These are phyloP conservation scores for Lantana camara DNA, from an alignment of 257 asterid species.

Conservation along the genomic window DNA sequence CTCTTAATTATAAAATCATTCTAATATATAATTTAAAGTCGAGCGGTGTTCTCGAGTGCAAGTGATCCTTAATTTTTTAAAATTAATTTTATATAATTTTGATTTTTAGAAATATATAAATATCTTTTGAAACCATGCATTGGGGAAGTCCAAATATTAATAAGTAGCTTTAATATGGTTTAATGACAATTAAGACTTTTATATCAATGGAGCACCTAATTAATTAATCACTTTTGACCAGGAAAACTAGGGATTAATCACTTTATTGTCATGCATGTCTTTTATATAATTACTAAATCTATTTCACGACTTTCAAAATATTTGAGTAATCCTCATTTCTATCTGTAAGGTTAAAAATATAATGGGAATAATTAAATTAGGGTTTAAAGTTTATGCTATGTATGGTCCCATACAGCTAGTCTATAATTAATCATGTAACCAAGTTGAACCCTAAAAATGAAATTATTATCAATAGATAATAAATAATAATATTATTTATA, in stretches of 20 bases:
- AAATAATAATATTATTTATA: too few relatives aligned
- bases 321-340: not conserved
- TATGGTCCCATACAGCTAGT: not conserved
- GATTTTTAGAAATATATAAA: too few relatives aligned
- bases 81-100: too few relatives aligned
- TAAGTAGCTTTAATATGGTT: slow-evolving; percentile 19
- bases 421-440: slow-evolving; percentile 11
- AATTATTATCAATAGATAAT: too few relatives aligned
- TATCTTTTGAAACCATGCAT: not conserved
- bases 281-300: slow-evolving; percentile 4
- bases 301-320: slow-evolving; percentile 25
- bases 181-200: too few relatives aligned
- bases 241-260: slow-evolving; percentile 16
- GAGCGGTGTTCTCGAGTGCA: too few relatives aligned
- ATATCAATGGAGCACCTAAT: too few relatives aligned
- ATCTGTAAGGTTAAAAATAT: not conserved
- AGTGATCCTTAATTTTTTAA: too few relatives aligned
- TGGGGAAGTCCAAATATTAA: slow-evolving; percentile 1
- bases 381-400: not conserved
- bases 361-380: not conserved
- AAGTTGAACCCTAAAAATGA: too few relatives aligned
- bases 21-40: too few relatives aligned
- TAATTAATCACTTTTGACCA: slow-evolving; percentile 14
- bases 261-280: slow-evolving; percentile 30
- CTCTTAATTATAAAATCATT: too few relatives aligned